Base-by-base conservation (phyloP, 2,329 filamentous ascomycete species). In the Arthrinium puccinioides region DNA sequence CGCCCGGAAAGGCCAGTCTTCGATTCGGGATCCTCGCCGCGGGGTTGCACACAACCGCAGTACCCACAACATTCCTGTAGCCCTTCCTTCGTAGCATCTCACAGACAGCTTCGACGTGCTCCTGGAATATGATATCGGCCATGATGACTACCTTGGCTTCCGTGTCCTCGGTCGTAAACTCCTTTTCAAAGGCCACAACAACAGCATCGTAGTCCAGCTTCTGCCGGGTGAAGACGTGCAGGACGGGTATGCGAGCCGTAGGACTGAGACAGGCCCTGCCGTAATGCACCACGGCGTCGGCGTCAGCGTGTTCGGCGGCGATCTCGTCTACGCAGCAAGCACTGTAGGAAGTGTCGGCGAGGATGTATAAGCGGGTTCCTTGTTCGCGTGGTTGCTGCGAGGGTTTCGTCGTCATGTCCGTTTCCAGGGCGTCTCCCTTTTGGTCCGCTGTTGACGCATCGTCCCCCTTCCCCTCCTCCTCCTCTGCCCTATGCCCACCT, bases 241-340 rank as follows among this genome's bases (percentile, higher is more conserved):
- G 78, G 16, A 95, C 89, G 0, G 90, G 88, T 36, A 97, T 64
- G 38, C 88, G 72, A 9, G 85, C 84, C 0, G 90, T 94, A 1
- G 90, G 90, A 7, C 88, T 96, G 18, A 98, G 70, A 55, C 92
- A 98, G 0, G 90, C 84, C 36, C 92, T 74, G 4, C 92, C 92
- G 51, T 97, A 98, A 58, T 98, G 92, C 11, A 98, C 82, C 2
- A 97, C 85, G 0, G 88, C 86, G 44, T 97, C 84, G 6, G 92
- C 89, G 51, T 87, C 75, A 13, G 87, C 84, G 57, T 98, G 92
- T 59, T 98, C 89, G 3, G 92, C 92, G 0, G 92, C 92, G 27
- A 97, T 82, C 64, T 98, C 92, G 54, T 98, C 92, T 14, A 97
- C 89, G 54, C 92, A 98, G 63, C 92, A 98, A 1, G 90, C 83